Percentiles rank a stretch among this genome's conserved stretches.
Conservation (phyloP, 2,329 filamentous ascomycete species). For the Pseudogymnoascus sp. region DNA sequence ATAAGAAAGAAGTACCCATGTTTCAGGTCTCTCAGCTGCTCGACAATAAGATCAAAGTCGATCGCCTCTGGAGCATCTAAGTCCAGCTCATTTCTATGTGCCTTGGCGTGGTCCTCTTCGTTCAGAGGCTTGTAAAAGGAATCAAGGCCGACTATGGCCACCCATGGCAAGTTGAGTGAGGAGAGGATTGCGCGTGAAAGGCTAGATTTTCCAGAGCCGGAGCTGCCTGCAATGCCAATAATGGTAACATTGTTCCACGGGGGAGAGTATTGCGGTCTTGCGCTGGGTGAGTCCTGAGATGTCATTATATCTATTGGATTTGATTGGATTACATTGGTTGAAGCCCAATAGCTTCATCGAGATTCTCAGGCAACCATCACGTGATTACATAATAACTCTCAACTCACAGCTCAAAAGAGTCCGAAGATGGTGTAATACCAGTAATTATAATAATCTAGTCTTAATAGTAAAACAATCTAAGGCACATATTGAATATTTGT, state of each 20-base stretch:
- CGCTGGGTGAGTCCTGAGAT: slow-evolving; percentile 29
- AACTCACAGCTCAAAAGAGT: background rate
- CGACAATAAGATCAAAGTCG: slow-evolving; percentile 83
- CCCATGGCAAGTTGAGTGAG: slow-evolving; percentile 89
- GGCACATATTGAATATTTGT: background rate
- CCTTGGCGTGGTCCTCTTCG: slow-evolving; percentile 67
- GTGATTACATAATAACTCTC: background rate
- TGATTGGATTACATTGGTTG: slow-evolving; percentile 3
- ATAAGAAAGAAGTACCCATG: slow-evolving; percentile 57
- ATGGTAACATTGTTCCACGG: slow-evolving; percentile 96
- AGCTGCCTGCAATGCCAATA: slow-evolving; percentile 91
- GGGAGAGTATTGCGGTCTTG: slow-evolving; percentile 72
- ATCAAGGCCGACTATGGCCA: slow-evolving; percentile 96
- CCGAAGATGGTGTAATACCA: background rate
- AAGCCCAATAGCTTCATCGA: background rate
- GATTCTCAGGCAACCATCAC: background rate
- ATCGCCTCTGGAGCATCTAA: slow-evolving; percentile 93
- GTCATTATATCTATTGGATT: slow-evolving; percentile 1
- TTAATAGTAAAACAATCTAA: background rate
- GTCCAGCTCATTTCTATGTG: slow-evolving; percentile 88
- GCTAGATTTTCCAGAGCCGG: slow-evolving; percentile 90
- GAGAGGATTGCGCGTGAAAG: slow-evolving; percentile 85
- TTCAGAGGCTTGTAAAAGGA: slow-evolving; percentile 93
- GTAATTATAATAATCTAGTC: background rate
- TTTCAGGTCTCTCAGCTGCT: slow-evolving; percentile 76